Percentiles rank a stretch among this genome's conserved stretches.
Evolutionary conservation across 352 stramenopile species (phyloP).

Genomic region (Pythium coloratum): DNA sequence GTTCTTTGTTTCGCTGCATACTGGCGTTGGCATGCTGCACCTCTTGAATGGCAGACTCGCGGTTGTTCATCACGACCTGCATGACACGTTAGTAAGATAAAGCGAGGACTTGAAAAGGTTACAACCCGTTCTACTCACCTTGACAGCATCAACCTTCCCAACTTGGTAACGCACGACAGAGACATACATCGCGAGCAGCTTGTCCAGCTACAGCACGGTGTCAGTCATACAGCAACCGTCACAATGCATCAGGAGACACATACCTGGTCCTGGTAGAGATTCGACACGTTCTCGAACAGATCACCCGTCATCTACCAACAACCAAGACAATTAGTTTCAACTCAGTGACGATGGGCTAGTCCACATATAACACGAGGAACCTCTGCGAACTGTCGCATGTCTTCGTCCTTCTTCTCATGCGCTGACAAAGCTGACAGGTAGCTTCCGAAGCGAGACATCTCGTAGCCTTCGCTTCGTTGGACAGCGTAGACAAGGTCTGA

Average conservation of each 20-base stretch:
- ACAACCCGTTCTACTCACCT: slow-evolving; percentile 38
- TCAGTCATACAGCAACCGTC: background rate
- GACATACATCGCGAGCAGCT: slow-evolving; percentile 84
- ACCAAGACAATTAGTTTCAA: background rate
- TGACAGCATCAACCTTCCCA: slow-evolving; percentile 85
- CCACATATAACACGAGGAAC: slow-evolving; percentile 22
- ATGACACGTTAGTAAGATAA: background rate
- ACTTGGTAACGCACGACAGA: slow-evolving; percentile 84
- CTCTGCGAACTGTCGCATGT: slow-evolving; percentile 77
- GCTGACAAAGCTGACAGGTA: slow-evolving; percentile 77
- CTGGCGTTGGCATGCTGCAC: slow-evolving; percentile 88
- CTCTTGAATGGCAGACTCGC: slow-evolving; percentile 81
- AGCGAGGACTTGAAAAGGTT: background rate
- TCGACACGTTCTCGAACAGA: slow-evolving; percentile 84
- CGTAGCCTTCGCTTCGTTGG: slow-evolving; percentile 81
- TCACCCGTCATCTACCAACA: slow-evolving; percentile 57
- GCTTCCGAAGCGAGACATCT: slow-evolving; percentile 84
- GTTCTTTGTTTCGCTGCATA: slow-evolving; percentile 90
- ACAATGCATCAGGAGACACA: background rate
- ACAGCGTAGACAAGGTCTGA: slow-evolving; percentile 82
- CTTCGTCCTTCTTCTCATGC: slow-evolving; percentile 70
- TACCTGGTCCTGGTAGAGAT: slow-evolving; percentile 87
- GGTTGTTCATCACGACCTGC: slow-evolving; percentile 85
- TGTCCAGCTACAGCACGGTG: slow-evolving; percentile 53
- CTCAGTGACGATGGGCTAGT: too few species aligned